Evolutionary conservation across 495 filamentous ascomycete species (phyloP).

Genomic region (Aspergillus carlsbadensis): DNA sequence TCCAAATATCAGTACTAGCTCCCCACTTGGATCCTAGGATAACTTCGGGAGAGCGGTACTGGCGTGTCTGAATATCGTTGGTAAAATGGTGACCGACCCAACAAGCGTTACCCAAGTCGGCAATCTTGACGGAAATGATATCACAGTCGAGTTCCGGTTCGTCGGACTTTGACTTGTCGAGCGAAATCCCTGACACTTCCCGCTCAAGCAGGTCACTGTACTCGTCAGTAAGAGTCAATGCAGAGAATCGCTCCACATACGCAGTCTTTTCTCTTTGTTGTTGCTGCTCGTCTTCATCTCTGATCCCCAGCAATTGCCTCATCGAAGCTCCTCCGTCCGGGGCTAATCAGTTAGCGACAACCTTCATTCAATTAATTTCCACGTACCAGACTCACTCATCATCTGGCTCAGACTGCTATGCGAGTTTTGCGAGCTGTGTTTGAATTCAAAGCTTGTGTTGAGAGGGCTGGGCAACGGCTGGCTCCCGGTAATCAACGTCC

Average conservation of each 20-base stretch:
- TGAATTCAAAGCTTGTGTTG: conserved; percentile 85
- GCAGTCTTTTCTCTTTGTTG: conserved; percentile 91
- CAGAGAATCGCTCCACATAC: conserved; percentile 52
- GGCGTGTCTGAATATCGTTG: conserved; percentile 97
- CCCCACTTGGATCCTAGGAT: conserved; percentile 98
- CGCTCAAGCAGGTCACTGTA: conserved; percentile 81
- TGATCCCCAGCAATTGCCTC: conserved; percentile 60
- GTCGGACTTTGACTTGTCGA: conserved; percentile 64
- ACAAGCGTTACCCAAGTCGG: conserved; percentile 96
- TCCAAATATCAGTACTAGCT: conserved; percentile 98
- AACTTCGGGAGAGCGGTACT: conserved; percentile 96
- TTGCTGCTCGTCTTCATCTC: conserved; percentile 68
- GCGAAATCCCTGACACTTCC: conserved; percentile 91
- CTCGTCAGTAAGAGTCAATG: conserved; percentile 3
- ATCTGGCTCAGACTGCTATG: conserved; percentile 82
- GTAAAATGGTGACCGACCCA: conserved; percentile 99
- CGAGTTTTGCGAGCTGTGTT: conserved; percentile 67
- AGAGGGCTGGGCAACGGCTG: conserved; percentile 95
- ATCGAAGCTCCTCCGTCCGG: conserved; percentile 50
- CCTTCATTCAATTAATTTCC: not conserved
- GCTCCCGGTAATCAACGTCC: conserved; percentile 95
- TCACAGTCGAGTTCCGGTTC: conserved; percentile 56
- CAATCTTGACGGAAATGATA: conserved; percentile 98
- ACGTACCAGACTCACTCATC: conserved; percentile 70
- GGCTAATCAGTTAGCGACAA: conserved; percentile 12